Base-by-base conservation (phyloP, 2,329 filamentous ascomycete genomes). In the Penicillium decumbens region DNA sequence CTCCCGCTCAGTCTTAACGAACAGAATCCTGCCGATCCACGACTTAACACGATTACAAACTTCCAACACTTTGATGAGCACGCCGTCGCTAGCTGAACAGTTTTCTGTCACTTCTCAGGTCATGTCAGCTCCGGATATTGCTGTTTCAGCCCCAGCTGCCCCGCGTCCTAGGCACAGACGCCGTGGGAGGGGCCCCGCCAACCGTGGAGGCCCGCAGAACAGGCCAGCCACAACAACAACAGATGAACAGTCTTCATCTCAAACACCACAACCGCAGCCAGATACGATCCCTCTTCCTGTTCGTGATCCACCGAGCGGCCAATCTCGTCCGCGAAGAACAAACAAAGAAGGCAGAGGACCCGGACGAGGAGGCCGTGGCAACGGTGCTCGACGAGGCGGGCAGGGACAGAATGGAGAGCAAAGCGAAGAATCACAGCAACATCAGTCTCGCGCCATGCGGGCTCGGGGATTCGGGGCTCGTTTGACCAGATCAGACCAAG, bases 391-490 rank as follows among this genome's bases (percentile, higher is more conserved):
- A 43, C 61, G 55, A 46, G 50, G 54, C 27, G 57, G 50, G 43
- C 59, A 52, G n/a, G 42, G 37, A 29, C 45, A 46, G 10, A 45
- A 42, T 50, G 45, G 38, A 30, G 57, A 56, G 23, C 56, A 45
- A 25, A 53, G 45, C 9, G 57, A 55, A 3, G 54, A 53, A 27
- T 32, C 39, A 43, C 42, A 40, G 15, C 51, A 43, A 45, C 18
- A 30, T 6, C 52, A 49, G 29, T 50, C 56, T 25, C 57, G 60
- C n/a, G 62, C 54, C 3, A 57, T 61, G 50, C 52, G 58, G 41
- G 65, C 67, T 30, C 63, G 71, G 56, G 61, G 64, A 8, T 76
- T 77, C 58, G 70, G 71, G 20, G 72, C 72, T 13, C 68, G 72
- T 42, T 65, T 76, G 48, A 75, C 69, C 7, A 59, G 62, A n/a